A percentile compares a stretch with the other conserved stretches of the same genome.
Conservation (phyloP, 192 early-diverging fungal genomes). For the Podochytrium sp. region DNA sequence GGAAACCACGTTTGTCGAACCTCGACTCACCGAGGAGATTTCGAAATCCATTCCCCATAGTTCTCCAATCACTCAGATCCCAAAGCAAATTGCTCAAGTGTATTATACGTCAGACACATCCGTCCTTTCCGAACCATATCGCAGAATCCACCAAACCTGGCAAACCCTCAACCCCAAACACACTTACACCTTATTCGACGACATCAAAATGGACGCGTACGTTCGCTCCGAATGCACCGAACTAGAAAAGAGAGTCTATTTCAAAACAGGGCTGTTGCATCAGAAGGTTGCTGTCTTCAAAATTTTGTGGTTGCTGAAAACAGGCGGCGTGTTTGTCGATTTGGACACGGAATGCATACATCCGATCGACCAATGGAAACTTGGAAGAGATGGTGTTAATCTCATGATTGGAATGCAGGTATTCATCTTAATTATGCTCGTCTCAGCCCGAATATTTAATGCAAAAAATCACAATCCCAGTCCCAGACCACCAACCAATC, state of each 20-base stretch:
- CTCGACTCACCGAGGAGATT: no score
- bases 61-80: slow-evolving; percentile 1
- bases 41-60: no score
- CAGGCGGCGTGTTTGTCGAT: slow-evolving; percentile 16
- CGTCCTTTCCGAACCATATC: neutral
- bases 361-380: neutral
- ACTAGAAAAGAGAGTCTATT: neutral
- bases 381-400: neutral
- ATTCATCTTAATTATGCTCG: neutral
- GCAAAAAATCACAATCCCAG: neutral
- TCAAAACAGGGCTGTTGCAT: neutral
- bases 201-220: neutral
- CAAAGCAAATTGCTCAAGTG: slow-evolving; percentile 12
- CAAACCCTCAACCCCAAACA: neutral
- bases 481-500: neutral
- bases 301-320: slow-evolving; percentile 1
- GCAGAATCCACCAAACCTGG: neutral
- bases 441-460: neutral
- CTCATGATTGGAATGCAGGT: slow-evolving; percentile 11
- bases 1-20: no score
- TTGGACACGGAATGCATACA: slow-evolving; percentile 22
- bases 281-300: slow-evolving; percentile 2
- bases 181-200: neutral
- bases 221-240: neutral
- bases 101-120: neutral